A percentile compares a stretch with the other conserved stretches of the same genome.
phyloP scores from a whole-genome alignment of 2,329 filamentous ascomycete genomes.

The Aspergillus sp. region DNA sequence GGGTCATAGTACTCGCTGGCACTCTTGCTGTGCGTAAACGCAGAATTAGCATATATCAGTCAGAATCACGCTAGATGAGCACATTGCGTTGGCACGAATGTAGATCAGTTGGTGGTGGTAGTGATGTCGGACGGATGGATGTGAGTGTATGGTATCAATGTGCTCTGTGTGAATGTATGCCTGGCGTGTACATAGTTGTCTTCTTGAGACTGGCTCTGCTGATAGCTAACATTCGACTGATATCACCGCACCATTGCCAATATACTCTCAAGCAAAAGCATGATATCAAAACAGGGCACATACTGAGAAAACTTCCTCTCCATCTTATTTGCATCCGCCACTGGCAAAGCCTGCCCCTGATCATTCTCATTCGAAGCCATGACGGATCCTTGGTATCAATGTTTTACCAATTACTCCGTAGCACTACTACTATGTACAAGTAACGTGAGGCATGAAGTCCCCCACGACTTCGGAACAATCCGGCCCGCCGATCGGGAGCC shows the following conservation, averaged over 20 bases:
- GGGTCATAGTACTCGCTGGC: conserved; percentile 90
- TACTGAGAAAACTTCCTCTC: neutral
- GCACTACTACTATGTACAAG: neutral
- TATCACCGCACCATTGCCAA: too few species aligned
- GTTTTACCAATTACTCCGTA: neutral
- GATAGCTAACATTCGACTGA: too few species aligned
- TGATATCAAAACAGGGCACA: neutral
- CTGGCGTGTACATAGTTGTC: too few species aligned
- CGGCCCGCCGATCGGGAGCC: neutral
- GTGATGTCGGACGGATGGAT: neutral
- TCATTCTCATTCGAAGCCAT: neutral
- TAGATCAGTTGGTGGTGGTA: neutral
- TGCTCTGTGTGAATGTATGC: too few species aligned
- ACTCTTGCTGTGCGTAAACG: conserved; percentile 57
- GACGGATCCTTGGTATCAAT: neutral
- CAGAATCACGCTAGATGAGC: neutral
- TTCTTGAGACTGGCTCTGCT: too few species aligned
- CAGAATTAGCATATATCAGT: neutral
- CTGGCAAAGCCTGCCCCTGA: neutral
- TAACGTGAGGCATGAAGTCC: neutral
- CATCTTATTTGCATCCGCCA: neutral
- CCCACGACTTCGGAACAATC: neutral
- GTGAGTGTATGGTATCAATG: neutral
- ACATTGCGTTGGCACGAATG: neutral
- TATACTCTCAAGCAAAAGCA: neutral